Conservation (phyloP, 306 rosid species). For the Vigna radiata region DNA sequence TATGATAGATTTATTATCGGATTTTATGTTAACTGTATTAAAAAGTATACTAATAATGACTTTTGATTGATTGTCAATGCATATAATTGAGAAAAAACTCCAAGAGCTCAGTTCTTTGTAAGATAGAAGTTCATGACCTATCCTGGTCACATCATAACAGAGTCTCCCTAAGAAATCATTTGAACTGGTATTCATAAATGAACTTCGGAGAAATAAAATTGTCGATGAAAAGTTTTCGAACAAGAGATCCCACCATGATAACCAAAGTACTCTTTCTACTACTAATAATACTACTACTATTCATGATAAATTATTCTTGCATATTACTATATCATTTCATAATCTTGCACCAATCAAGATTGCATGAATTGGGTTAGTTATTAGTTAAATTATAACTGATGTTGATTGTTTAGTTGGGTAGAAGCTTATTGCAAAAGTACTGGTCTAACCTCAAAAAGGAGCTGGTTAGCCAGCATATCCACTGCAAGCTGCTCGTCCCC, state of each 20-base stretch:
- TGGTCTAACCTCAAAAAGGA: constrained; percentile 81
- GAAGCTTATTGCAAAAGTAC: constrained; percentile 11
- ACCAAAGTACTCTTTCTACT: neutral
- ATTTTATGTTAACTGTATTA: neutral
- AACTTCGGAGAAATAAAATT: constrained; percentile 17
- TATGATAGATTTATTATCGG: neutral
- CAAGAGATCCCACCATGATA: neutral
- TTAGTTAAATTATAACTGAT: neutral
- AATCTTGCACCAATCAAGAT: neutral
- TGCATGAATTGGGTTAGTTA: constrained; percentile 21
- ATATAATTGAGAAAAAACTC: neutral
- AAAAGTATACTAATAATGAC: neutral
- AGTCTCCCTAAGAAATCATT: neutral
- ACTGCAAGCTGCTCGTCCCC: constrained; percentile 99
- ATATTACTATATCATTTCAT: no score
- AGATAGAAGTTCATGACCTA: neutral
- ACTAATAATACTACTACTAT: neutral
- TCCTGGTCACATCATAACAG: neutral
- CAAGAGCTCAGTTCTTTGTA: neutral
- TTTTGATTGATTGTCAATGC: neutral
- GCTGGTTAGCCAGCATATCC: constrained; percentile 89
- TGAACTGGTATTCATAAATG: constrained; percentile 11
- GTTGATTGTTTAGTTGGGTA: neutral
- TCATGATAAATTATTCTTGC: no score
- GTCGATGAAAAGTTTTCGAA: neutral